Evolutionary conservation across 495 filamentous ascomycete species (phyloP), one percentile per base, ranked within the genome.

Genomic region (Tuber aestivum): DNA sequence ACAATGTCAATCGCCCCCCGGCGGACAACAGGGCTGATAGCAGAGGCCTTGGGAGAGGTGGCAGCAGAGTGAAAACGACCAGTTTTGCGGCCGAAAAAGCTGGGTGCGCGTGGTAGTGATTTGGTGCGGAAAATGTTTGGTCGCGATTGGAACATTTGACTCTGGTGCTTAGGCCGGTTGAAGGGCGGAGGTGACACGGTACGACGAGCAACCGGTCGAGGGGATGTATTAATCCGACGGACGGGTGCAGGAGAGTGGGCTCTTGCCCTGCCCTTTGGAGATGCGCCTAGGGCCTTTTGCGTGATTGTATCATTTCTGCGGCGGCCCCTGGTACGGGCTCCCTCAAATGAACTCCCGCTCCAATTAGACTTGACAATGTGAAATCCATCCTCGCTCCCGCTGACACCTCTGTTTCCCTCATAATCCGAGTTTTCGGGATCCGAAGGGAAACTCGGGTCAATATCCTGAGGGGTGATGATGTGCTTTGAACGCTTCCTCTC

Each of bases 381-480:
- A 85, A 89, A 90, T 41, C 87, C 69, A 75, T 89, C 86, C 72
- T 91, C 89, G 72, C 87, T 89, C 70, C 88, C 87, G 41, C 87
- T 85, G 20, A 84, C 84, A 56, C 86, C 87, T 16, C 89, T 87
- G 69, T 88, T 85, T 20, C 85, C 84, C 14, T 94, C 88, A 65
- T 86, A 86, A 44, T 89, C 89, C 44, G 92, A 92, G 75, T 95
- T 92, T 77, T 97, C 95, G 0, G 91, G 91, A 77, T 97, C 95
- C 2, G 94, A 97, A 0, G 95, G 95, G 82, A 98, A 98, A 83
- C 93, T 97, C 16, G 95, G 95, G 82, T 99, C 95, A 76, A 99
- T 97, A 79, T 99, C 96, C 79, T 98, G 95, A 65, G 95, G 94
- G 40, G 93, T 92, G 41, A 86, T 80, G 74, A 90, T 89, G 75